These are phyloP conservation scores for Epicoccum nigrum DNA, from an alignment of 2,329 filamentous ascomycete genomes.

Conservation along the genomic window DNA sequence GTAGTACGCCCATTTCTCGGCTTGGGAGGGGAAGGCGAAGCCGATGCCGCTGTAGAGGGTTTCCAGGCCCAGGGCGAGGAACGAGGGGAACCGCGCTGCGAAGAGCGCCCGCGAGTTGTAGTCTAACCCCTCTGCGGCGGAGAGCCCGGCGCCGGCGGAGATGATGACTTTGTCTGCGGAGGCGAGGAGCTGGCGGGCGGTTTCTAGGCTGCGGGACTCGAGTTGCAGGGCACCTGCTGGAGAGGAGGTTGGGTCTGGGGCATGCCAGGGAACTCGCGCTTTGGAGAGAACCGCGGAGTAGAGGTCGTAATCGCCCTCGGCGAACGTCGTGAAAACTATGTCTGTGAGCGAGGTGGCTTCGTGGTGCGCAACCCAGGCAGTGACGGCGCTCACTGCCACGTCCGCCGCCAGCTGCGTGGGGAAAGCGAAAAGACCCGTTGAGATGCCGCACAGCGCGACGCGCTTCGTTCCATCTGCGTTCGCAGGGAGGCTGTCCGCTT, in stretches of 20 bases:
- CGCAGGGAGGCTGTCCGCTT: constrained; percentile 31
- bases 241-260: neutral
- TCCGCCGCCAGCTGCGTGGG: constrained; percentile 34
- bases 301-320: constrained; percentile 30
- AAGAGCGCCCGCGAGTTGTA: constrained; percentile 43
- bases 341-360: constrained; percentile 36
- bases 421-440: constrained; percentile 47
- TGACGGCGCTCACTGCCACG: constrained; percentile 37
- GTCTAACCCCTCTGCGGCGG: constrained; percentile 44
- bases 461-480: constrained; percentile 33
- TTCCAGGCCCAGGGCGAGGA: constrained; percentile 34
- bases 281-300: constrained; percentile 23
- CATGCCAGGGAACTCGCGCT: neutral
- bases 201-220: constrained; percentile 5
- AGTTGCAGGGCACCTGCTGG: neutral
- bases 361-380: constrained; percentile 35
- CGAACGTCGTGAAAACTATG: constrained; percentile 45
- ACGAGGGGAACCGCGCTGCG: constrained; percentile 37
- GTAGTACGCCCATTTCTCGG: constrained; percentile 44
- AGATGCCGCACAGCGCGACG: constrained; percentile 45
- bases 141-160: constrained; percentile 45
- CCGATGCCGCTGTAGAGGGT: constrained; percentile 46
- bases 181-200: constrained; percentile 31
- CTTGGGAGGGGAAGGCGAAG: constrained; percentile 38
- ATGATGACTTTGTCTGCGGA: constrained; percentile 35